Evolutionary conservation across 768 basidiomycete species (phyloP), one percentile per base, ranked within the genome.

Genomic region (Kwoniella sp.): DNA sequence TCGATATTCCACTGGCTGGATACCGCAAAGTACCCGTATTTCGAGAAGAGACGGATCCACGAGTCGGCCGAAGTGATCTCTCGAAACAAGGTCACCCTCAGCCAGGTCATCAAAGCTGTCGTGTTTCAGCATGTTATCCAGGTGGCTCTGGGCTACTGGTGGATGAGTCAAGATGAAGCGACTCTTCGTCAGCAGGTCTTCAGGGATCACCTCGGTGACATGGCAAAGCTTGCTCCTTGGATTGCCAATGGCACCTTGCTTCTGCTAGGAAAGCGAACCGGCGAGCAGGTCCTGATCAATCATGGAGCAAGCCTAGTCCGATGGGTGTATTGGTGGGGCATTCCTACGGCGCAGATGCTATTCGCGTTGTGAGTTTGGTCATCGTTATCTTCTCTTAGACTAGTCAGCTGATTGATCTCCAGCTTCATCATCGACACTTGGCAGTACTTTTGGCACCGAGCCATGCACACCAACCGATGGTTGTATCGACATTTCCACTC

Each of bases 391-490:
- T 19, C 23, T 31, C 12, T 17, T 45, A 11, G 17, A n/a, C 17
- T 6, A 39, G n/a, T n/a, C n/a, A n/a, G n/a, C n/a, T 26, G 19
- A 14, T 25, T 33, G 29, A 37, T 32, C 31, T 32, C 15, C 56
- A 93, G 95, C 78, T 88, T 95, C 74, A 69, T 91, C 53, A 84
- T 98, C 62, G 95, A 99, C 77, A 91, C 91, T 27, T 96, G 90
- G 90, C 92, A 99, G 73, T 99, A 98, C 76, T 91, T 92, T 76
- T 78, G 89, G 17, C 95, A 99, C 71, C 89, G 93, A 32, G 75
- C 78, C 36, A 89, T 95, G 85, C 95, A 98, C 76, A 76, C 82
- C 63, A 89, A 88, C 78, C 87, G 84, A 60, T 96, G 82, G 75
- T 79, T 98, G 27, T 99, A 93, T 78, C 87, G 83, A 60, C 83